Evolutionary conservation across 1,139 yeast genomes (phyloP), one percentile per base, ranked within the genome.

Genomic region (Kurtzmaniella quercitrusa): DNA sequence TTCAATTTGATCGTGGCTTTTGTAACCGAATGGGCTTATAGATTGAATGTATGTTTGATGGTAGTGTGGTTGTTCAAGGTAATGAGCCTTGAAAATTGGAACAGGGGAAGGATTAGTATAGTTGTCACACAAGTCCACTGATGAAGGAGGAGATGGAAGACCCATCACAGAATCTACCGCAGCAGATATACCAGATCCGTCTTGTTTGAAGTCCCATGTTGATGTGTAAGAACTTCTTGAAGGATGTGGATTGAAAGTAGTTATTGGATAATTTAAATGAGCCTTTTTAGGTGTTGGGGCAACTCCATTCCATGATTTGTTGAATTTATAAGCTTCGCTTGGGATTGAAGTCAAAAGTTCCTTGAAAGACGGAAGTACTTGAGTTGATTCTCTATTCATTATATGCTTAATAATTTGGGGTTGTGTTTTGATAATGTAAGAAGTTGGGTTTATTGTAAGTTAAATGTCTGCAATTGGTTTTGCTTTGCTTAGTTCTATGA

Each of bases 291-390:
- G n/a, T 12, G 30, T 9, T 12, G n/a, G n/a, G 30, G n/a, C 4
- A 4, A 11, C 12, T 12, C 12, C n/a, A 12, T 9, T 5, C 30
- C 30, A 26, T 5, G n/a, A 26, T 21, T 21, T 6, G 30, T 6
- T 5, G n/a, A 26, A 9, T 9, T 12, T 26, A 14, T 26, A 26
- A 5, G 30, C 30, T 26, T 26, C 30, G 30, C 30, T 26, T 8
- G 34, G 34, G 5, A 30, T 30, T 12, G 34, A 30, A 1, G 69
- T 66, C 19, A 68, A 47, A 41, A 68, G 59, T 50, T 68, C 74
- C 42, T 50, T 63, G 50, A 68, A 68, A 9, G 71, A 65, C 8
- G 74, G 74, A 37, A 68, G 56, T 2, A 35, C 33, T 30, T 30
- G 34, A 16, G 18, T 9, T 30, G 18, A 16, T 4, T 30, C 34